Percentiles rank a stretch among this genome's conserved stretches.
Conservation (phyloP, 176 grass and related monocot genomes). For the Rhynchospora breviuscula region DNA sequence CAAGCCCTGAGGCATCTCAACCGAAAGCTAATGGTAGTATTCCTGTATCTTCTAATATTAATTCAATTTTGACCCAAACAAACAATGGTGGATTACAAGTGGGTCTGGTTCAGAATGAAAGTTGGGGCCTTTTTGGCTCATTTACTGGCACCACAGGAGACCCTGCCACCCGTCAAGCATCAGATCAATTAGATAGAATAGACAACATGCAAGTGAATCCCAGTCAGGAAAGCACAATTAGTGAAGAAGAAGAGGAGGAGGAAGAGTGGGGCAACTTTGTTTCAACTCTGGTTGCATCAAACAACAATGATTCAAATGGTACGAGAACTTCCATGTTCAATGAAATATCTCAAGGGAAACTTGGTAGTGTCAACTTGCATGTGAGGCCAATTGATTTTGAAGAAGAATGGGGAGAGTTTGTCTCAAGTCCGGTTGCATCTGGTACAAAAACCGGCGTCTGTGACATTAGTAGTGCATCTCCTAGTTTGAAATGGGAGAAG, state of each 20-base stretch:
- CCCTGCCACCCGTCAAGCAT: background rate
- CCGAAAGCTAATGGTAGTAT: background rate
- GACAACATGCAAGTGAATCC: background rate
- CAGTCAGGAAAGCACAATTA: background rate
- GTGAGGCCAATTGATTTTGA: background rate
- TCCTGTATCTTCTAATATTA: background rate
- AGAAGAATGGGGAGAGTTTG: slow-evolving; percentile 23
- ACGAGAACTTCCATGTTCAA: background rate
- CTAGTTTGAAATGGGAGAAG: slow-evolving; percentile 20
- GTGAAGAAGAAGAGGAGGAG: slow-evolving; percentile 11
- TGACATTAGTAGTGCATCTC: background rate
- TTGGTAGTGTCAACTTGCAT: slow-evolving; percentile 13
- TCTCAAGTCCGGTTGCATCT: slow-evolving; percentile 22
- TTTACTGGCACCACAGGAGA: background rate
- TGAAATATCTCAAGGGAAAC: background rate
- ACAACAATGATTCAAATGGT: background rate
- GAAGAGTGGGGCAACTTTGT: slow-evolving; percentile 24
- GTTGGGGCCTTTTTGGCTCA: slow-evolving; percentile 13
- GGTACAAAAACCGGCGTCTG: background rate
- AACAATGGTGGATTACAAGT: slow-evolving; percentile 10
- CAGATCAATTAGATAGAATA: background rate
- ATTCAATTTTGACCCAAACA: background rate
- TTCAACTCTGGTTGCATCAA: slow-evolving; percentile 13
- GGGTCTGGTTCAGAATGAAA: background rate
- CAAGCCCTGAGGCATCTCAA: background rate